A percentile compares a stretch with the other conserved stretches of the same genome.
Conservation (phyloP, 2,329 filamentous ascomycete species). For the Parastagonospora nodorum region DNA sequence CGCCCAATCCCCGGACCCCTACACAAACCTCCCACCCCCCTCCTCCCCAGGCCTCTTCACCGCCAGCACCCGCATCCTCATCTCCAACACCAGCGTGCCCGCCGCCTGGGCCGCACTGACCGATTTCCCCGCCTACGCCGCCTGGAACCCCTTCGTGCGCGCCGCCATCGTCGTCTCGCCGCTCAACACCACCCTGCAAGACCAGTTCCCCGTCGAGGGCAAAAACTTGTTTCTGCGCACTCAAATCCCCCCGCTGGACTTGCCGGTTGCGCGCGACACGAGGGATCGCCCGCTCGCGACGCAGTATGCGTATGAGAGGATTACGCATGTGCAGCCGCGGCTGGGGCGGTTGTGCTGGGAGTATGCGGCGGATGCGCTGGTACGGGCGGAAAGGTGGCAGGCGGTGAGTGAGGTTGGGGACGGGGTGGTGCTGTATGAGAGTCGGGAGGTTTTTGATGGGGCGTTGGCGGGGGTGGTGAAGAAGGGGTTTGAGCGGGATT, state of each 20-base stretch:
- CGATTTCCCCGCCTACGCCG: constrained; percentile 31
- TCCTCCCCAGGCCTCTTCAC: constrained; percentile 34
- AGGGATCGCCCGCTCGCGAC: constrained; percentile 30
- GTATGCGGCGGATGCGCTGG: constrained; percentile 10
- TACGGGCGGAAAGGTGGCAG: constrained; percentile 35
- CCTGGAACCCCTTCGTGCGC: constrained; percentile 43
- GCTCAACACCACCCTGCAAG: constrained; percentile 22
- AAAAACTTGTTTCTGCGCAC: constrained; percentile 28
- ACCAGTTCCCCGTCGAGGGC: constrained; percentile 32
- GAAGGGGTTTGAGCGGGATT: constrained; percentile 12
- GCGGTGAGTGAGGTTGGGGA: constrained; percentile 29
- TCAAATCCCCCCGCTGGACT: constrained; percentile 35
- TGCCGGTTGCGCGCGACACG: too few relatives aligned
- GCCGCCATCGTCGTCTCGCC: constrained; percentile 26
- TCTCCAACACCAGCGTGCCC: constrained; percentile 19
- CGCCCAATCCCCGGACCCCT: constrained; percentile 10
- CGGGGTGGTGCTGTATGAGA: constrained; percentile 37
- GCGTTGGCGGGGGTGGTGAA: constrained; percentile 18
- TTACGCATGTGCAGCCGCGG: constrained; percentile 34
- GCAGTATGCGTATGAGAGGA: constrained; percentile 32
- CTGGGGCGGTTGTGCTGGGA: constrained; percentile 34
- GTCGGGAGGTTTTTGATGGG: constrained; percentile 35
- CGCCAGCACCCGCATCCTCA: constrained; percentile 31
- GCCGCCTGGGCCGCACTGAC: constrained; percentile 35
- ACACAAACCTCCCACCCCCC: constrained; percentile 33